A percentile compares a stretch with the other conserved stretches of the same genome.
phyloP scores from a whole-genome alignment of 306 rosid genomes.

The Nissolia schottii region DNA sequence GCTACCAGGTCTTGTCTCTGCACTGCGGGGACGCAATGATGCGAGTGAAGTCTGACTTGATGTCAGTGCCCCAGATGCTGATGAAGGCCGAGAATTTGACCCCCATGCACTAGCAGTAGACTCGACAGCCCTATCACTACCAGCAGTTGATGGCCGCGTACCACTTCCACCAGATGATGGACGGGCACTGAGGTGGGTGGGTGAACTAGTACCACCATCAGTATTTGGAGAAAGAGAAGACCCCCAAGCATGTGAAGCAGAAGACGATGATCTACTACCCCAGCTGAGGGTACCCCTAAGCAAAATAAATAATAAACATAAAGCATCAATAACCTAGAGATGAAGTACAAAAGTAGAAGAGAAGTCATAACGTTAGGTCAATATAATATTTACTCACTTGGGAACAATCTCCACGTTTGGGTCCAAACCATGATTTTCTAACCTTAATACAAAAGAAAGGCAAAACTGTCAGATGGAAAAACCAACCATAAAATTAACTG shows the following conservation, averaged over 20 bases:
- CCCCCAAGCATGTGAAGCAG: conserved; percentile 89
- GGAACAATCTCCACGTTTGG: conserved; percentile 97
- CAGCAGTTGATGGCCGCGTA: conserved; percentile 89
- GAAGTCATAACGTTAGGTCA: neutral
- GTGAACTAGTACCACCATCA: conserved; percentile 72
- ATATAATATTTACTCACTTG: conserved; percentile 57
- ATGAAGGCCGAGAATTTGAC: conserved; percentile 86
- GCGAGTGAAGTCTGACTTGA: conserved; percentile 64
- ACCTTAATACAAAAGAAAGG: conserved; percentile 53
- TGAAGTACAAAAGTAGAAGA: conserved; percentile 7
- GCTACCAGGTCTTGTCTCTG: conserved; percentile 95
- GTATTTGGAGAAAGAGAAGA: conserved; percentile 77
- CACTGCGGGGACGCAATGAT: conserved; percentile 91
- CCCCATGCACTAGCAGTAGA: conserved; percentile 63
- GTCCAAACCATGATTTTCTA: conserved; percentile 90
- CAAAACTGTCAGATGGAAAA: conserved; percentile 30
- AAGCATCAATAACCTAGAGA: conserved; percentile 13
- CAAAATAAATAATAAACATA: neutral
- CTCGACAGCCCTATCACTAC: conserved; percentile 81
- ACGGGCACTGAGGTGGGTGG: conserved; percentile 72
- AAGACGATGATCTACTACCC: conserved; percentile 87
- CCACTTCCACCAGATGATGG: conserved; percentile 95
- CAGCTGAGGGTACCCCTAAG: conserved; percentile 90
- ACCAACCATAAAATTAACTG: conserved; percentile 5
- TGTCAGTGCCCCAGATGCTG: conserved; percentile 80